Conservation (phyloP, 768 basidiomycete genomes). For the Cystobasidium onofrii region DNA sequence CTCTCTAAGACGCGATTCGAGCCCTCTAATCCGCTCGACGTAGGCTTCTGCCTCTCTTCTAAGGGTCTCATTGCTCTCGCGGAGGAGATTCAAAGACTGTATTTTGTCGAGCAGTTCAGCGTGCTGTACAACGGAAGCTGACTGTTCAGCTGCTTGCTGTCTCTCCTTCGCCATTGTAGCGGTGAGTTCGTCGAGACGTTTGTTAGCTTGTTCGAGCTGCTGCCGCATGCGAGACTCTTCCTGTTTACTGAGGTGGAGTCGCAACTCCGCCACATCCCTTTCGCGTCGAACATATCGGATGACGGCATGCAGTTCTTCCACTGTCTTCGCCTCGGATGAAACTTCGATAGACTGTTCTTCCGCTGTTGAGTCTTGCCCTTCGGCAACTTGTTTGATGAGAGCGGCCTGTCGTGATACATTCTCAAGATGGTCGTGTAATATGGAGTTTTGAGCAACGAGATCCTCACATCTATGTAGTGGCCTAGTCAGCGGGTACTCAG, state of each 20-base stretch:
- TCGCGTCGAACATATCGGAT: slow-evolving; percentile 74
- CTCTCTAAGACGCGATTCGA: slow-evolving; percentile 55
- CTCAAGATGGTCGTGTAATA: slow-evolving; percentile 75
- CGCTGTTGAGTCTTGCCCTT: slow-evolving; percentile 27
- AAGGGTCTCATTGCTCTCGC: slow-evolving; percentile 79
- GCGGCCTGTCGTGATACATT: slow-evolving; percentile 72
- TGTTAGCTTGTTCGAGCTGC: slow-evolving; percentile 65
- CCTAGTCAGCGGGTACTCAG: not conserved
- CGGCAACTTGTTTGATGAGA: slow-evolving; percentile 52
- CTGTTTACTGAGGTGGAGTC: slow-evolving; percentile 69
- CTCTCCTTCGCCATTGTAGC: slow-evolving; percentile 70
- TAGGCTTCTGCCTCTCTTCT: slow-evolving; percentile 68
- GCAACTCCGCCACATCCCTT: slow-evolving; percentile 84
- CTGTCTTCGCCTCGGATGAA: slow-evolving; percentile 49
- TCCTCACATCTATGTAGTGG: slow-evolving; percentile 57
- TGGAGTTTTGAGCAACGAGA: slow-evolving; percentile 63
- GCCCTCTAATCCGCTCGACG: slow-evolving; percentile 52
- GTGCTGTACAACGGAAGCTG: slow-evolving; percentile 68
- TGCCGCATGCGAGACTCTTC: slow-evolving; percentile 66
- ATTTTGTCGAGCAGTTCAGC: slow-evolving; percentile 75
- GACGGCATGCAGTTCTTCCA: slow-evolving; percentile 53
- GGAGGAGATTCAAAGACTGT: slow-evolving; percentile 72
- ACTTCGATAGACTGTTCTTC: slow-evolving; percentile 31
- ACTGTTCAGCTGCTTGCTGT: slow-evolving; percentile 62
- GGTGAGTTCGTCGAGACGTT: slow-evolving; percentile 63